Percentiles rank a stretch among this genome's conserved stretches.
phyloP scores from a whole-genome alignment of 768 basidiomycete genomes.

The Termitomyces sp. region DNA sequence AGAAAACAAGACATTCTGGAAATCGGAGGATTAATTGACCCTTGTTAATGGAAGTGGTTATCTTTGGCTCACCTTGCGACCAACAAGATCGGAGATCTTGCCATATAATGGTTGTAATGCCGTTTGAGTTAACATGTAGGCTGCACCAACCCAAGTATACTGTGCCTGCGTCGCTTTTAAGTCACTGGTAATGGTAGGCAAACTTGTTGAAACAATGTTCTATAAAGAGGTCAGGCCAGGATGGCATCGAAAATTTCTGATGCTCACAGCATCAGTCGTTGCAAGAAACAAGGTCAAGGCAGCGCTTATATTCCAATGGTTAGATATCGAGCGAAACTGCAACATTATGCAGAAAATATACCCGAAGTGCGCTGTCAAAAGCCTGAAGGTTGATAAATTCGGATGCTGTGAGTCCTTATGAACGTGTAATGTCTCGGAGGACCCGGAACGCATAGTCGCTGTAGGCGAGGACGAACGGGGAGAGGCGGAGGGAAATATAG shows the following conservation, averaged over 20 bases:
- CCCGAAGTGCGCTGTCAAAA: constrained; percentile 68
- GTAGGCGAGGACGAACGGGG: constrained; percentile 15
- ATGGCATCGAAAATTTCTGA: neutral
- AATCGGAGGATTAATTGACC: neutral
- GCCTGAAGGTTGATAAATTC: constrained; percentile 46
- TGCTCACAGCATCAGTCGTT: constrained; percentile 75
- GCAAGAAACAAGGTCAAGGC: constrained; percentile 80
- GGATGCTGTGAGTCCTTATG: constrained; percentile 11
- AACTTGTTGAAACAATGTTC: constrained; percentile 75
- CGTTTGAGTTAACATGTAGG: constrained; percentile 84
- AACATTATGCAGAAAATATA: constrained; percentile 18
- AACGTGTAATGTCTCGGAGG: constrained; percentile 24
- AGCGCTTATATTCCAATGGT: constrained; percentile 39
- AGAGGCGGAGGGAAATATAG: neutral
- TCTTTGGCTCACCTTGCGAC: constrained; percentile 54
- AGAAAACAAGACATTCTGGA: constrained; percentile 59
- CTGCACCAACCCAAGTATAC: constrained; percentile 83
- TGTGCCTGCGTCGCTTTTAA: constrained; percentile 61
- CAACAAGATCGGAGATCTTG: constrained; percentile 71
- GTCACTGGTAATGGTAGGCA: constrained; percentile 75
- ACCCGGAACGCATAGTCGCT: constrained; percentile 21
- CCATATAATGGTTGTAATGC: constrained; percentile 83
- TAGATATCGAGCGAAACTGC: neutral
- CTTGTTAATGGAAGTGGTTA: neutral
- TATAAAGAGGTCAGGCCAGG: constrained; percentile 12